Base-by-base conservation (phyloP, 2,329 filamentous ascomycete genomes). In the Huntiella decipiens region DNA sequence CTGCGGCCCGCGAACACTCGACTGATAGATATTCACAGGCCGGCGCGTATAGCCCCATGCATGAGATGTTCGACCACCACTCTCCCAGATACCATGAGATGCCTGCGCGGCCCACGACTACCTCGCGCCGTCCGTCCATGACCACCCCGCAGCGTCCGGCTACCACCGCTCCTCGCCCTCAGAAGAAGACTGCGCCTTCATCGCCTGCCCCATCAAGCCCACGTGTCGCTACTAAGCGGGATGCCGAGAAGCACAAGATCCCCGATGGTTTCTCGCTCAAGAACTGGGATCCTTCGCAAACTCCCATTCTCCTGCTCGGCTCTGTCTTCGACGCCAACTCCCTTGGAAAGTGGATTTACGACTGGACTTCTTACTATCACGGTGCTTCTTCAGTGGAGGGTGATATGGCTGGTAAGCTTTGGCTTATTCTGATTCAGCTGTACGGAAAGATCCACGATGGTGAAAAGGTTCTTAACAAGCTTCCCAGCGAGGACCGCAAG, bases 241-340 rank as follows among this genome's bases (percentile, higher is more conserved):
- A 79, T 58, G 72, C 74, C 33, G 67, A 65, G 56, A 66, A 63
- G 59, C 80, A 83, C 57, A 73, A 75, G 50, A 95, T 98, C 48
- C 87, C 91, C 2, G 63, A 77, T 1, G 88, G 91, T 51, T 98
- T 92, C 66, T 93, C 85, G 19, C 77, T 88, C 59, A 96, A 96
- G 71, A 93, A 96, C 67, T 96, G 91, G 91, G 91, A 98, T 60
- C 88, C 88, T 1, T 78, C 76, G 22, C 88, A 96, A 66, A 78
- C 86, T 54, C 91, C 91, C 44, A 95, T 98, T 59, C 79, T 95
- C 58, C 74, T 98, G 19, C 72, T 96, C 16, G 91, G 91, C 43
- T 93, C 84, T 58, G 91, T 96, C 47, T 96, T 96, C 58, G 91
- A 96, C 59, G 84, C 88, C 57, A 95, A 96, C 71, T 94, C 85